Evolutionary conservation across 305 asterid species (phyloP).

Genomic region (Coffea humblotiana): DNA sequence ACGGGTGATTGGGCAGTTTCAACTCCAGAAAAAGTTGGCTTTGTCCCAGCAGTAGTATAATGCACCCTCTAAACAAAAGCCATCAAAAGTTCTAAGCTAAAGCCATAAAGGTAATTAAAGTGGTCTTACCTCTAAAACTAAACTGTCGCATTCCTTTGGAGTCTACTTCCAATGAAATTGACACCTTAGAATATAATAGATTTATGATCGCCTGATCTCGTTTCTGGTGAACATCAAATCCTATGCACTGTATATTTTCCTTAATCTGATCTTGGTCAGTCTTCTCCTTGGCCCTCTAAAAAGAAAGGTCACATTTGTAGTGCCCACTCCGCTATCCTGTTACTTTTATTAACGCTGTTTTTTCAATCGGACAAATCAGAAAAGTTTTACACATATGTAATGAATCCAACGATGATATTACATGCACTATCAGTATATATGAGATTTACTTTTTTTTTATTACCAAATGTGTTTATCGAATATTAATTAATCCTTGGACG

Average conservation of each 20-base stretch:
- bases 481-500: no score
- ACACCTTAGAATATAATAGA: no score
- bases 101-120: neutral
- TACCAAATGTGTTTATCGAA: no score
- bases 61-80: neutral
- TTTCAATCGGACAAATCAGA: no score
- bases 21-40: neutral
- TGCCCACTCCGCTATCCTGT: no score
- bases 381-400: no score
- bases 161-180: neutral
- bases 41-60: neutral
- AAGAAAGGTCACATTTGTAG: slow-evolving; percentile 5
- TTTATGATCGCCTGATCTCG: slow-evolving; percentile 16
- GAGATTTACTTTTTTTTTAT: no score
- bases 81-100: neutral
- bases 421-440: no score
- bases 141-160: neutral
- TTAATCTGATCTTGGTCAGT: neutral
- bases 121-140: neutral
- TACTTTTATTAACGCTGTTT: no score
- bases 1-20: slow-evolving; percentile 4
- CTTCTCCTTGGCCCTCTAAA: slow-evolving; percentile 10
- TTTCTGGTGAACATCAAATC: neutral
- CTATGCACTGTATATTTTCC: neutral
- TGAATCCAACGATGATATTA: no score